Conservation (phyloP, 2,329 filamentous ascomycete genomes). For the Colletotrichum sidae region DNA sequence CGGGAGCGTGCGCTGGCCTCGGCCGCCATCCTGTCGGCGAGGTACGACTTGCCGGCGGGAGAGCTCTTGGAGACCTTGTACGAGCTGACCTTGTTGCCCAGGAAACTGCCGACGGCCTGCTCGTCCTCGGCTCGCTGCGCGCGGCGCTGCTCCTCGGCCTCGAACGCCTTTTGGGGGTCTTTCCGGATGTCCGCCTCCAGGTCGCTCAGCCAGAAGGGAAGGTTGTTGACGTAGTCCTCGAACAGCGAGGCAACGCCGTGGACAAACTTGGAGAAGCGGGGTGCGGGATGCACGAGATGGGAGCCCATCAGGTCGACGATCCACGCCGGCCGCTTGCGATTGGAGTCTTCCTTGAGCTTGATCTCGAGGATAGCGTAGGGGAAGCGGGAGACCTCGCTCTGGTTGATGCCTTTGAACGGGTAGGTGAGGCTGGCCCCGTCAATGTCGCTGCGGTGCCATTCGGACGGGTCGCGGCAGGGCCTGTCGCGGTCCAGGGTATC, state of each 20-base stretch:
- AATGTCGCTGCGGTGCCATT: constrained; percentile 94
- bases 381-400: constrained; percentile 91
- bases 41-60: constrained; percentile 74
- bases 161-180: constrained; percentile 90
- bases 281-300: constrained; percentile 89
- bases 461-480: constrained; percentile 87
- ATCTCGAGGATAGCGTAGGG: constrained; percentile 93
- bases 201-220: constrained; percentile 95
- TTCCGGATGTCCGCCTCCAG: constrained; percentile 94
- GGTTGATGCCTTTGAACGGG: constrained; percentile 87
- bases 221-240: constrained; percentile 94
- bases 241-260: constrained; percentile 93
- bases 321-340: constrained; percentile 83
- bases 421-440: constrained; percentile 86
- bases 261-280: constrained; percentile 96
- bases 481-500: constrained; percentile 82
- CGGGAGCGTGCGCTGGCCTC: constrained; percentile 51
- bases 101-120: constrained; percentile 87
- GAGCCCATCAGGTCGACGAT: constrained; percentile 91
- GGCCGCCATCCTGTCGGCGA: constrained; percentile 65
- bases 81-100: constrained; percentile 68
- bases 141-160: constrained; percentile 88
- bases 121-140: constrained; percentile 87
- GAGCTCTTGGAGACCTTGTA: constrained; percentile 74
- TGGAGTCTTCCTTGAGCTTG: constrained; percentile 78